phyloP scores from a whole-genome alignment of 345 rosid species.

The Salix caprea region DNA sequence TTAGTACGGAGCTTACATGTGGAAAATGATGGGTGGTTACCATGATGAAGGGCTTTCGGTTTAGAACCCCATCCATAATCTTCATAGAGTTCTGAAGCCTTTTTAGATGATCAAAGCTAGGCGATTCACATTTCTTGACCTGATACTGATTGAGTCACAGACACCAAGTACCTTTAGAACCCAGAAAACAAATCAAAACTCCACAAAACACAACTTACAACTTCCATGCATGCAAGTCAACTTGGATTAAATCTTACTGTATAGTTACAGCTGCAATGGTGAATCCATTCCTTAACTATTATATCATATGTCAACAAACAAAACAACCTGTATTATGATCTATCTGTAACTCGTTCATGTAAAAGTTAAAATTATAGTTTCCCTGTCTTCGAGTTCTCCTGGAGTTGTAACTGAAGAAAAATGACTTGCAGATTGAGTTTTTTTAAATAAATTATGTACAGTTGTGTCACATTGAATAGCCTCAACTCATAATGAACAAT shows the following conservation, averaged over 20 bases:
- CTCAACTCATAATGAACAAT: not conserved
- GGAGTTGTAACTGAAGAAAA: not conserved
- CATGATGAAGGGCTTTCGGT: conserved; percentile 12
- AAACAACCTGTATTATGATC: no score
- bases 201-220: no score
- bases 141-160: conserved; percentile 6
- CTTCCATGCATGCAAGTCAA: no score
- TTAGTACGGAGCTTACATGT: conserved; percentile 21
- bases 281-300: no score
- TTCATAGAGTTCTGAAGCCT: not conserved
- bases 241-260: no score
- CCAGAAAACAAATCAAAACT: no score
- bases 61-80: conserved; percentile 7
- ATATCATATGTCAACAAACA: no score
- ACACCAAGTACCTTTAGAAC: no score
- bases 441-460: not conserved
- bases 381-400: not conserved
- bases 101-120: conserved; percentile 3
- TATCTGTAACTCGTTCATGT: no score
- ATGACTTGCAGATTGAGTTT: not conserved
- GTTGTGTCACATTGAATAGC: not conserved
- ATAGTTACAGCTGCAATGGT: no score
- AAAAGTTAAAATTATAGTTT: no score
- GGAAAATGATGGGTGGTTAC: conserved; percentile 14
- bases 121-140: conserved; percentile 10